phyloP scores from a whole-genome alignment of 169 alveolate species.

The Eimeria falciformis region DNA sequence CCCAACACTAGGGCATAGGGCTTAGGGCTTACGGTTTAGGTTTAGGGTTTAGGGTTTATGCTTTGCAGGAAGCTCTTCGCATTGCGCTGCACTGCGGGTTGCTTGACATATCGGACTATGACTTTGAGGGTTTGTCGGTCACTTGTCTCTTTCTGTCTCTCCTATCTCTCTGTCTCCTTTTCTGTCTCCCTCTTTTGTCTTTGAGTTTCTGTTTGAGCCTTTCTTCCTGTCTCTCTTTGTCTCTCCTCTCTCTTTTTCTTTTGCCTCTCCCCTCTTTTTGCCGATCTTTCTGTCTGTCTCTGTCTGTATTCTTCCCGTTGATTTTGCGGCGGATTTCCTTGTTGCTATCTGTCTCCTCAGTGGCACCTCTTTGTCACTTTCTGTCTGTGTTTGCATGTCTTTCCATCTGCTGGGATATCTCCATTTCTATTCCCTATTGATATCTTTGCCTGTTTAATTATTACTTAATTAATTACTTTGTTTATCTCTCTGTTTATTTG shows the following conservation, averaged over 20 bases:
- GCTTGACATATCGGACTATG: slow-evolving; percentile 19
- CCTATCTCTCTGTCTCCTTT: background rate
- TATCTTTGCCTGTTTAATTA: background rate
- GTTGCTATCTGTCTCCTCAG: too few species aligned
- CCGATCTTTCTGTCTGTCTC: background rate
- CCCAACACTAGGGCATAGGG: background rate
- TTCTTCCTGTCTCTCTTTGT: background rate
- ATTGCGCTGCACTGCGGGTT: slow-evolving; percentile 43
- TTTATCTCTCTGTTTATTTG: background rate
- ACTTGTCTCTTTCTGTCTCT: background rate
- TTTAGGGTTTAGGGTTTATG: slow-evolving; percentile 8
- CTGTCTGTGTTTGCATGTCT: background rate
- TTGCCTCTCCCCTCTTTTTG: too few species aligned
- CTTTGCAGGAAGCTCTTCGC: slow-evolving; percentile 15
- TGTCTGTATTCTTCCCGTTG: too few species aligned
- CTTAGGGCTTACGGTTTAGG: slow-evolving; percentile 23
- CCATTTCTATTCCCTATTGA: background rate
- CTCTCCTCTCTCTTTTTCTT: too few species aligned
- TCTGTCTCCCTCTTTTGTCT: background rate
- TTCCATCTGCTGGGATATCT: background rate
- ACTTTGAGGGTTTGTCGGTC: slow-evolving; percentile 17
- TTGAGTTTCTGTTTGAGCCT: background rate
- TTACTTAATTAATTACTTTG: background rate
- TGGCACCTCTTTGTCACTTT: too few species aligned
- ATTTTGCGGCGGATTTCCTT: too few species aligned